Base-by-base conservation (phyloP, 306 rosid species). In the Castanopsis chinensis region DNA sequence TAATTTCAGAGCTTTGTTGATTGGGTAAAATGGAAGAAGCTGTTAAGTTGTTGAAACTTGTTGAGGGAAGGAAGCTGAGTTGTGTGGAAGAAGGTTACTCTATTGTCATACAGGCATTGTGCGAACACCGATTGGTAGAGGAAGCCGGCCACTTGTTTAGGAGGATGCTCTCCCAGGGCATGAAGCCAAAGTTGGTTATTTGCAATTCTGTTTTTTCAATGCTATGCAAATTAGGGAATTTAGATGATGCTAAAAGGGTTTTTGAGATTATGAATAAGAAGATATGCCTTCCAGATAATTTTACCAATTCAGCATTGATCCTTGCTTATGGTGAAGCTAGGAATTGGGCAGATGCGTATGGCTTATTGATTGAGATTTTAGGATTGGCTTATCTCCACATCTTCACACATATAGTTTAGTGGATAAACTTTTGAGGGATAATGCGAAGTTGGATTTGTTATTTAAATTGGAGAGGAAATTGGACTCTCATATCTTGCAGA, bases 161-260 rank as follows among this genome's bases (percentile, higher is more conserved):
- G 43, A 37, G 43, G 43, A 37, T 37, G 90, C 83, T 89, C 30
- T 79, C 82, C 0, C 83, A 17, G 12, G 85, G 91, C 57, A 71
- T 83, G 78, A 91, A 88, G 76, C 91, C 89, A 14, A 91, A 86
- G 84, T 71, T 91, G 85, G 83, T 57, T 58, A 83, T 88, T 83
- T 91, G 89, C 79, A 91, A 86, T 80, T 74, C 86, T 74, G 51
- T 91, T 78, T 86, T 91, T 76, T 77, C 80, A 55, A 83, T 88
- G 91, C 71, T 89, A 17, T 91, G 97, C 79, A 91, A 88, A 80
- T 21, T 89, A 74, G 91, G 97, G 20, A 84, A 81, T 74, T 80
- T 89, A 78, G 83, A 79, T 61, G 76, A 72, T 77, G 93, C 97
- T 2, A 80, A 73, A 12, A 79, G 76, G 78, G 91, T 91, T 17